These are phyloP conservation scores for Agarophyton chilense DNA, from an alignment of 23 red algal species.

Conservation along the genomic window DNA sequence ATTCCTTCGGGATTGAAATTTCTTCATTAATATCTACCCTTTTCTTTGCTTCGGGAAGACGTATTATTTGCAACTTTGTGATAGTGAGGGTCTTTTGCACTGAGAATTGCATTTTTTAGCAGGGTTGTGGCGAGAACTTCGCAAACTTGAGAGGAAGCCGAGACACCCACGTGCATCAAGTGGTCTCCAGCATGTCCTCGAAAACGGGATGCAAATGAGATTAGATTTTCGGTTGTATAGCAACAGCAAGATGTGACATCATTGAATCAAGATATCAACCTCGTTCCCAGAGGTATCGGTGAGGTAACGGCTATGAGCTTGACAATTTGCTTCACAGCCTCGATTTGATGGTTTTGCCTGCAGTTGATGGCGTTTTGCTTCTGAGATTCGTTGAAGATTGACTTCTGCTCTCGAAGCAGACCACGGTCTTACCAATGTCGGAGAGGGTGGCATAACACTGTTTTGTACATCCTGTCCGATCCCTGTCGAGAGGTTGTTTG, in stretches of 20 bases:
- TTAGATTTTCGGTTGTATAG: background rate
- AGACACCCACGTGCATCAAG: background rate
- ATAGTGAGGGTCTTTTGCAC: too few relatives aligned
- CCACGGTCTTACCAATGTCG: background rate
- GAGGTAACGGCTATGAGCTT: too few relatives aligned
- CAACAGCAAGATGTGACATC: background rate
- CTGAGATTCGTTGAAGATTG: conserved; percentile 23
- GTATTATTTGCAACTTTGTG: too few relatives aligned
- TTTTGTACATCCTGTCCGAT: conserved; percentile 1
- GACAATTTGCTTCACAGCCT: background rate
- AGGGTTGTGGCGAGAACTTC: too few relatives aligned
- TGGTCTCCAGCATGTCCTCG: background rate
- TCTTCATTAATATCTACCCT: too few relatives aligned
- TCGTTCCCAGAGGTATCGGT: background rate
- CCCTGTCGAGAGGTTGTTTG: conserved; percentile 11
- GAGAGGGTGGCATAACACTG: background rate
- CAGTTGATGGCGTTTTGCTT: background rate
- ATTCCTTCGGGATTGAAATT: too few relatives aligned
- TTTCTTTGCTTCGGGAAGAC: too few relatives aligned
- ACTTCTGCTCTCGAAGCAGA: background rate
- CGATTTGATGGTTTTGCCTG: background rate
- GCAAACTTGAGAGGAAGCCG: too few relatives aligned
- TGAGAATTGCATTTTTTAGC: too few relatives aligned
- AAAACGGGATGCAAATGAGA: background rate
- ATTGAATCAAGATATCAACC: background rate